These are phyloP conservation scores for Cyclotella atomus DNA, from an alignment of 108 stramenopile genomes.

Conservation along the genomic window DNA sequence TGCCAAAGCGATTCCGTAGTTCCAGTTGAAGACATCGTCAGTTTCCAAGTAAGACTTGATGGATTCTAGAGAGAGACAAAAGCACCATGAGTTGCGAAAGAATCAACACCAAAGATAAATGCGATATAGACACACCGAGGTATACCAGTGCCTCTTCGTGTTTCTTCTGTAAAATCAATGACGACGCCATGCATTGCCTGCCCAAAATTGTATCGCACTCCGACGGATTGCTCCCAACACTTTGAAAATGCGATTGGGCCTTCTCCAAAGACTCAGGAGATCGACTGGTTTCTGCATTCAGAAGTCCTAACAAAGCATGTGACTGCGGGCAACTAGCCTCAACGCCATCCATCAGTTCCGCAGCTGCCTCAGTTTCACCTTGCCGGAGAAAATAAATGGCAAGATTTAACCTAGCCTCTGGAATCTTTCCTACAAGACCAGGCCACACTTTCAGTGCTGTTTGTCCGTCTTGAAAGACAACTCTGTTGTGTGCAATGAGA, in stretches of 20 bases:
- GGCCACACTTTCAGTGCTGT: constrained; percentile 75
- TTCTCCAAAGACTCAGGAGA: constrained; percentile 53
- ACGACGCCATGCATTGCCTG: constrained; percentile 89
- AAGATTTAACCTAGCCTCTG: constrained; percentile 87
- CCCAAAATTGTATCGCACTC: constrained; percentile 93
- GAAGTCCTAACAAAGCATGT: constrained; percentile 80
- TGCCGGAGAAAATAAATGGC: constrained; percentile 57
- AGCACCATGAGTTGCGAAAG: not conserved
- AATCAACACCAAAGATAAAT: not conserved
- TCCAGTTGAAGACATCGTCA: constrained; percentile 92
- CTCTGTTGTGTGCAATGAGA: constrained; percentile 78
- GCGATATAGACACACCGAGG: not conserved
- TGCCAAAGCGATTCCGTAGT: constrained; percentile 75
- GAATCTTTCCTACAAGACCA: constrained; percentile 67
- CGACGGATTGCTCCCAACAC: constrained; percentile 73
- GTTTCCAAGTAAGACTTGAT: constrained; percentile 66
- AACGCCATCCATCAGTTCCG: constrained; percentile 72
- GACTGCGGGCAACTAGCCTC: constrained; percentile 80
- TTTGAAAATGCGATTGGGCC: constrained; percentile 77
- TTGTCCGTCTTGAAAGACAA: constrained; percentile 77
- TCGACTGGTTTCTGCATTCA: constrained; percentile 75
- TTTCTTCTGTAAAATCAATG: constrained; percentile 76
- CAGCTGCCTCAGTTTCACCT: constrained; percentile 73
- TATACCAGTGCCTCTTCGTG: constrained; percentile 30
- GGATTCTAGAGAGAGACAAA: no score